Percentiles rank a stretch among this genome's conserved stretches.
Conservation (phyloP, 805 yeast genomes). For the Brettanomyces naardenensis region DNA sequence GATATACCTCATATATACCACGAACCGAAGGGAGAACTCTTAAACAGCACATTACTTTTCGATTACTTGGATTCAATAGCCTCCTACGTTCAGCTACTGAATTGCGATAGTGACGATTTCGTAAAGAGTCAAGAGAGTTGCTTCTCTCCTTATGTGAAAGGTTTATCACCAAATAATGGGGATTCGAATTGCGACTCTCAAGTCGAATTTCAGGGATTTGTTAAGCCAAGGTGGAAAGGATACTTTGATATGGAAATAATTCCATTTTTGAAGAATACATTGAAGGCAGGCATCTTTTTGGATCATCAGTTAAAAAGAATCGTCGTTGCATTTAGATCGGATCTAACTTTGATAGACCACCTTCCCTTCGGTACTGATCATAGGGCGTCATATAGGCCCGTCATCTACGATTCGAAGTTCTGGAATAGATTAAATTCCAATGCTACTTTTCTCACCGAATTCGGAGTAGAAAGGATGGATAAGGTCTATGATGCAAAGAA, state of each 20-base stretch:
- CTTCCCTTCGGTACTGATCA: constrained; percentile 13
- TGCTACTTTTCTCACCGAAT: neutral
- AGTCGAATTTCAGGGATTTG: neutral
- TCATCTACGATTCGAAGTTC: constrained; percentile 7
- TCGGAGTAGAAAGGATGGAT: neutral
- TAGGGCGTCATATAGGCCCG: constrained; percentile 13
- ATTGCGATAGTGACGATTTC: neutral
- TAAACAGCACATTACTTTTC: neutral
- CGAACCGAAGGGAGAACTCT: neutral
- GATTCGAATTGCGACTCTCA: neutral
- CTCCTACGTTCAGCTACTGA: neutral
- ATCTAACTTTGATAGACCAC: constrained; percentile 13
- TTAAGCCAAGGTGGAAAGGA: neutral
- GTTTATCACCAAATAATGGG: neutral
- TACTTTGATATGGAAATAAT: neutral
- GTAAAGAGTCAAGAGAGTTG: neutral
- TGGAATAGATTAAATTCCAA: neutral
- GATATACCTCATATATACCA: neutral
- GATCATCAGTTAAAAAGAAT: constrained; percentile 14
- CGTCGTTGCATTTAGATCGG: constrained; percentile 13
- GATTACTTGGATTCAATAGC: neutral
- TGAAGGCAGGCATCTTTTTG: constrained; percentile 5
- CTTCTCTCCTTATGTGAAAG: neutral
- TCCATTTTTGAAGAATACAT: neutral
- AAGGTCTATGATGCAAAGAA: neutral